Evolutionary conservation across 23 red algal genomes (phyloP).

Genomic region (Gracilaria caudata): DNA sequence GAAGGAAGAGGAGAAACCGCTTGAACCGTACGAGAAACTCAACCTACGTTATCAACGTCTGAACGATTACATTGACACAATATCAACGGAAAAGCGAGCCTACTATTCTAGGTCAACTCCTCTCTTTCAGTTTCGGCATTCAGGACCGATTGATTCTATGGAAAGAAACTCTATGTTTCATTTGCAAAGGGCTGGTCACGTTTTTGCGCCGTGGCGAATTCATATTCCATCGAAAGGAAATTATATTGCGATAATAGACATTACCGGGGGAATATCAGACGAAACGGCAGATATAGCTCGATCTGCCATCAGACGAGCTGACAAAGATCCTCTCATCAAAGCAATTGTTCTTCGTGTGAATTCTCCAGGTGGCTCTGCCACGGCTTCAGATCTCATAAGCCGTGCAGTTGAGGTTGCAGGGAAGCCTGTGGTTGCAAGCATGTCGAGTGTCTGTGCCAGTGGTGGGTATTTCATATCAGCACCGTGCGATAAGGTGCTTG

Average conservation of each 20-base stretch:
- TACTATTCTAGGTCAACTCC: background rate
- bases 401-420: conserved; percentile 68
- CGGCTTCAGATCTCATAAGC: conserved; percentile 88
- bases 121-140: conserved; percentile 12
- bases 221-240: conserved; percentile 44
- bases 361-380: conserved; percentile 89
- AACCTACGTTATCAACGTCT: conserved; percentile 21
- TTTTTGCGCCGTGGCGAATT: conserved; percentile 54
- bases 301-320: conserved; percentile 71
- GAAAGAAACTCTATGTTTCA: conserved; percentile 35
- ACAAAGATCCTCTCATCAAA: conserved; percentile 73
- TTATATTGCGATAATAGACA: conserved; percentile 51
- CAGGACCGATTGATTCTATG: conserved; percentile 13
- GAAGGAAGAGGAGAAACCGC: conserved; percentile 11
- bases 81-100: conserved; percentile 55
- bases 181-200: conserved; percentile 35
- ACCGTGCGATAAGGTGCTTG: conserved; percentile 82
- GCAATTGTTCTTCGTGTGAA: conserved; percentile 90
- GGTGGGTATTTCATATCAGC: conserved; percentile 94
- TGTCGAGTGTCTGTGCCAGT: conserved; percentile 89
- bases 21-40: conserved; percentile 1
- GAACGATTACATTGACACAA: conserved; percentile 50
- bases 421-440: conserved; percentile 92
- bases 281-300: conserved; percentile 43
- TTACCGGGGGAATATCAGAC: conserved; percentile 60